A percentile compares a stretch with the other conserved stretches of the same genome.
Evolutionary conservation across 148 eudicot genomes (phyloP).

Genomic region (Arctostaphylos glauca): DNA sequence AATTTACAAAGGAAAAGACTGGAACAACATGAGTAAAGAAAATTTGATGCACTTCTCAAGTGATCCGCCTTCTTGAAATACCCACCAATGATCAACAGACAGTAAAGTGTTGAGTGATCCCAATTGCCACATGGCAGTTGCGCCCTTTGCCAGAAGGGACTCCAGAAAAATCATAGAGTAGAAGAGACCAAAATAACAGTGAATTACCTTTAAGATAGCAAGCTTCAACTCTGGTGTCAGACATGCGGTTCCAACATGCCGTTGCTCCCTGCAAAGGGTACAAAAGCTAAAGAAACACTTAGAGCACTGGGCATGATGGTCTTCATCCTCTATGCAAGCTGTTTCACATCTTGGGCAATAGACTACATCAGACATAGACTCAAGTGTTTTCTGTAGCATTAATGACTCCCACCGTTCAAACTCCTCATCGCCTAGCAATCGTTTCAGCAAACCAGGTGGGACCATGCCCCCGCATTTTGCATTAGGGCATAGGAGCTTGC

Average conservation of each 20-base stretch:
- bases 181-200: background rate
- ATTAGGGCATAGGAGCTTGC: slow-evolving; percentile 66
- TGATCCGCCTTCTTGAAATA: background rate
- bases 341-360: slow-evolving; percentile 99
- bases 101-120: background rate
- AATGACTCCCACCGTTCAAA: slow-evolving; percentile 86
- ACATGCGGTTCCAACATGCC: slow-evolving; percentile 81
- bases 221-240: slow-evolving; percentile 89
- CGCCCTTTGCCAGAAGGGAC: background rate
- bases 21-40: background rate
- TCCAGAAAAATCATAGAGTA: background rate
- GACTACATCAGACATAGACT: slow-evolving; percentile 80
- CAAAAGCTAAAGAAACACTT: slow-evolving; percentile 93
- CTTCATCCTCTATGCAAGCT: slow-evolving; percentile 83
- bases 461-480: slow-evolving; percentile 89
- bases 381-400: slow-evolving; percentile 75
- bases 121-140: background rate
- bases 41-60: background rate
- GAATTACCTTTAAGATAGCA: slow-evolving; percentile 56
- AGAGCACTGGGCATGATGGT: slow-evolving; percentile 82
- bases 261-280: slow-evolving; percentile 73
- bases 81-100: background rate
- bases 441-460: slow-evolving; percentile 77
- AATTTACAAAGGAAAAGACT: background rate
- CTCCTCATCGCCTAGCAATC: slow-evolving; percentile 64